Base-by-base conservation (phyloP, 129 eudicot species). In the Escallonia herrerae region DNA sequence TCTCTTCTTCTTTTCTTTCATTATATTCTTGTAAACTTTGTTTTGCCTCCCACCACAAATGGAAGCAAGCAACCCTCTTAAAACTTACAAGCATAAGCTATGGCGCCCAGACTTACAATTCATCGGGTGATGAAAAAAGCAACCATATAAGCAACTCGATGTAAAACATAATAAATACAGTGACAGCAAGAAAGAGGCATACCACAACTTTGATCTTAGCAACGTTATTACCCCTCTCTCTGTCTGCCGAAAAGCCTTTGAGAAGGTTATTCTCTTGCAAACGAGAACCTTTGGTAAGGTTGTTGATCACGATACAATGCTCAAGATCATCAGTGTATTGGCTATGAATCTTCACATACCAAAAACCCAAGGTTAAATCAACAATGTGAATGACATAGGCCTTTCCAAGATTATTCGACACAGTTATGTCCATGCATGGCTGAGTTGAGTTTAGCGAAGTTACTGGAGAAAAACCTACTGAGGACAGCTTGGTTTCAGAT, bases 201-300 rank as follows among this genome's bases (percentile, higher is more conserved):
- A 87, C 97, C 95, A 90, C 97, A 52, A 90, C 97, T 86, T 90
- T 90, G 68, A 90, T 90, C 80, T 90, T 86, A 55, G 97, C 97
- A 77, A 90, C 97, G 71, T 78, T 81, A 65, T 80, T 84, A 43
- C 77, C 72, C 75, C 77, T 90, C 68, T 86, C 95, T 65, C 84
- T 90, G 66, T 90, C 95, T 4, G 85, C 80, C 37, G 83, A 62
- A 5, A 82, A 62, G 64, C 78, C 75, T 77, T 77, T 90, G 44
- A 67, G 47, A 55, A 60, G 76, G 51, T 79, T 86, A 71, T 67
- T 79, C 62, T 82, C 97, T 14, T 77, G 86, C 65, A 85, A 65
- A 72, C 87, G 83, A 43, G 82, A 66, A 48, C 72, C 75, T 62
- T 84, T 79, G 67, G 79, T 72, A 69, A 77, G 86, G 64, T 86